Base-by-base conservation (phyloP, 148 eudicot genomes). In the Camellia sinensis region DNA sequence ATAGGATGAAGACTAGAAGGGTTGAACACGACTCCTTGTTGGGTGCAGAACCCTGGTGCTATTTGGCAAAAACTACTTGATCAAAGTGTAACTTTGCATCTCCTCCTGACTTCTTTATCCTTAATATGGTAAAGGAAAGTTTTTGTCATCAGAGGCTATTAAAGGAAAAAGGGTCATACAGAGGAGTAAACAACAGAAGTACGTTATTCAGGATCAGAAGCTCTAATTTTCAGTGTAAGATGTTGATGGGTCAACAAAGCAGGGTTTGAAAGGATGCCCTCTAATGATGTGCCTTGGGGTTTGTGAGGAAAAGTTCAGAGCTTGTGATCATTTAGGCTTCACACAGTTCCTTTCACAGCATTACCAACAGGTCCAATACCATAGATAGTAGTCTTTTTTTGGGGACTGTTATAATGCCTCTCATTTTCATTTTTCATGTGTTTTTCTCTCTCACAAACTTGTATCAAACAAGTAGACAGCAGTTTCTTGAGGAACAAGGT, bases 161-260 rank as follows among this genome's bases (percentile, higher is more conserved):
- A 71, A 50, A 71, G 74, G 74, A 44, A 0, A 71, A 7, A 29
- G 37, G 37, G 37, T 29, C 14, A 10, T 2, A 2, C 8, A 53
- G 37, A 29, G 37, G 37, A 29, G 37, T 29, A 29, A 48, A 54
- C 29, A 61, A 73, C 71, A 56, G 56, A 66, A 64, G 71, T 3
- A 80, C 73, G 80, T 18, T 4, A 29, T 13, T 75, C 67, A 74
- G 74, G 41, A 75, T 64, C 44, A 67, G 66, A 41, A 68, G 69
- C 74, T 65, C 46, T 64, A 80, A 78, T 78, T 72, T 77, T 82
- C 84, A 78, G 84, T 73, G 81, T 53, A 71, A 67, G 73, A 78
- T 72, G 78, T 78, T 74, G 73, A 76, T 43, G 12, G 84, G 81
- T 88, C 89, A 87, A 85, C 67, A 64, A 72, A 66, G 80, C 69